Evolutionary conservation across 148 eudicot species (phyloP), one percentile per base, ranked within the genome.

Genomic region (Suaeda aralocaspica): DNA sequence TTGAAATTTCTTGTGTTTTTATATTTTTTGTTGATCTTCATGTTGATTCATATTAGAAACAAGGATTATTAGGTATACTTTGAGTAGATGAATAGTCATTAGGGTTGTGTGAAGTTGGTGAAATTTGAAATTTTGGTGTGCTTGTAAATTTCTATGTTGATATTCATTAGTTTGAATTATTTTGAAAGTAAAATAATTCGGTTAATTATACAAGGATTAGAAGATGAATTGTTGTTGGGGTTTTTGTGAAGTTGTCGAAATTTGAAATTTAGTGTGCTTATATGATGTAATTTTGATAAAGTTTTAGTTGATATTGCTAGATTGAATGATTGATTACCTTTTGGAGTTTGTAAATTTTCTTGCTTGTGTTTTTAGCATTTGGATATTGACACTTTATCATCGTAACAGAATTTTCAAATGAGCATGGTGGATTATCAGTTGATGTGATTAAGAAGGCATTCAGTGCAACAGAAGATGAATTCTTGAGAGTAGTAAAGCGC

Each of bases 381-480:
- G 57, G 19, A 5, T 69, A 7, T 29, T 71, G 52, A 71, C 22
- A 1, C 7, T 64, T 44, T 51, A 1, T 65, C 9, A 7, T 44
- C 48, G 45, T 64, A 13, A 53, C 68, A 81, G 89, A 76, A 70
- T 81, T 64, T 72, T 72, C 76, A 2, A 46, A 68, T 2, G 85
- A 84, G 80, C 80, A 82, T 48, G 81, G 85, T 6, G 85, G 88
- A 2, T 65, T 84, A 52, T 82, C 83, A 19, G 51, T 66, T 45
- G 82, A 84, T 49, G 88, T 84, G 50, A 68, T 84, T 36, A 82
- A 66, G 81, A 79, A 82, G 75, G 92, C 92, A 8, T 82, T 88
- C 25, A 72, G 77, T 50, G 87, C 81, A 29, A 85, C 92, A 0
- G 89, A 88, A 71, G 83, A 85, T 34, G 86, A 78, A 2, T 85